phyloP scores from a whole-genome alignment of 176 grass and related monocot genomes.

The Oryza officinalis region DNA sequence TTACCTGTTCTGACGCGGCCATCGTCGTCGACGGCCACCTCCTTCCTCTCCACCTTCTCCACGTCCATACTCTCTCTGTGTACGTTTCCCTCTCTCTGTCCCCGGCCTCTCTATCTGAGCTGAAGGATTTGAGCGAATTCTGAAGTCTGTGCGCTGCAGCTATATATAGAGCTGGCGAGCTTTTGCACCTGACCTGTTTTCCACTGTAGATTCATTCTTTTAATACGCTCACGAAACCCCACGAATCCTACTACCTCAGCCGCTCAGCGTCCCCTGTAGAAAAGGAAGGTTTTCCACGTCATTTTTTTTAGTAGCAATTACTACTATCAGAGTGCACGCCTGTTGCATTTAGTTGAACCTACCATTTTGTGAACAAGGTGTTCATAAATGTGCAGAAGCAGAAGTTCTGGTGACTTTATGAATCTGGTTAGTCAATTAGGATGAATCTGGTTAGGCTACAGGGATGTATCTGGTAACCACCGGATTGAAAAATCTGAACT shows the following conservation, averaged over 20 bases:
- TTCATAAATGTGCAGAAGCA: no score
- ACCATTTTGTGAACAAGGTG: no score
- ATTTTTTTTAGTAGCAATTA: neutral
- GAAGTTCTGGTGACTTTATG: no score
- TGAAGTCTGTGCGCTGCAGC: neutral
- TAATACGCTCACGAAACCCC: constrained; percentile 35
- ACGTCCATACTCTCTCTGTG: constrained; percentile 37
- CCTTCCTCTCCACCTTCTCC: constrained; percentile 56
- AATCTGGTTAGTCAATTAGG: no score
- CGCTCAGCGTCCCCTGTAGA: neutral
- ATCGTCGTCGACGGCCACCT: constrained; percentile 60
- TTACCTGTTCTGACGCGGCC: constrained; percentile 82
- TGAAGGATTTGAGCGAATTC: neutral
- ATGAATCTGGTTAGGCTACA: no score
- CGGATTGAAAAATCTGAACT: no score
- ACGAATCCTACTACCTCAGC: neutral
- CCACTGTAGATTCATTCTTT: constrained; percentile 54
- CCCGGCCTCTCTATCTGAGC: neutral
- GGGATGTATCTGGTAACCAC: no score
- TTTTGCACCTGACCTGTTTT: constrained; percentile 54
- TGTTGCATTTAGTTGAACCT: no score
- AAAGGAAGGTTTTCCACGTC: neutral
- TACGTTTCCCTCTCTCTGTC: constrained; percentile 1
- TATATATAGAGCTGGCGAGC: constrained; percentile 40
- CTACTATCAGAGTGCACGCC: no score